Conservation (phyloP, 495 filamentous ascomycete species). For the Penicillium maclennaniae region DNA sequence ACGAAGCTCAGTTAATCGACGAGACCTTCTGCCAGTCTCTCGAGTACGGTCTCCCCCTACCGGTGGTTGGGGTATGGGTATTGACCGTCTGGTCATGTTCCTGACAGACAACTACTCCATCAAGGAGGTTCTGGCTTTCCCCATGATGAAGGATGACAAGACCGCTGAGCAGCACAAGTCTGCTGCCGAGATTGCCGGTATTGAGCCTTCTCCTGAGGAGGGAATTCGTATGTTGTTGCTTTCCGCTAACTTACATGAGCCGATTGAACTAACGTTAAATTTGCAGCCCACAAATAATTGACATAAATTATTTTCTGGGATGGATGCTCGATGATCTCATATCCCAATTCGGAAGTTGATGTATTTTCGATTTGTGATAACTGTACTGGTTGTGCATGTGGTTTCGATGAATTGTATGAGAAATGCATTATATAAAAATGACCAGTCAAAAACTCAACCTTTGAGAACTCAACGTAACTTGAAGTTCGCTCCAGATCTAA, state of each 20-base stretch:
- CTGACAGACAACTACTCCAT: constrained; percentile 92
- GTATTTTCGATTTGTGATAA: not conserved
- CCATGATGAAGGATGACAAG: constrained; percentile 72
- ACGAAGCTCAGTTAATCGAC: constrained; percentile 93
- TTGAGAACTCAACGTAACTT: not conserved
- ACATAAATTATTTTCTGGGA: constrained; percentile 6
- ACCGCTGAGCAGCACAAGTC: constrained; percentile 45
- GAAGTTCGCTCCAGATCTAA: not conserved
- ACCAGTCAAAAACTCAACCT: not conserved
- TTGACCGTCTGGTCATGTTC: constrained; percentile 97
- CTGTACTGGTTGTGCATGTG: constrained; percentile 2
- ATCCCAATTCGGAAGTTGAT: not conserved
- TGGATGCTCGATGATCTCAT: not conserved
- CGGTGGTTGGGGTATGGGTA: constrained; percentile 96
- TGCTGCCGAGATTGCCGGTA: constrained; percentile 62
- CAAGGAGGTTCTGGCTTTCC: constrained; percentile 95
- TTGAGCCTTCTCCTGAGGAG: constrained; percentile 62
- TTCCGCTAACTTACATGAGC: constrained; percentile 28
- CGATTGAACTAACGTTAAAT: constrained; percentile 27
- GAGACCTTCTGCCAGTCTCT: constrained; percentile 85
- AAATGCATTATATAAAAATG: constrained; percentile 18
- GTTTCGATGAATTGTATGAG: constrained; percentile 6
- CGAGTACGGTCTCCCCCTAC: constrained; percentile 91
- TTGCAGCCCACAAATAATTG: constrained; percentile 41
- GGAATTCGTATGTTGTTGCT: constrained; percentile 58